Evolutionary conservation across 1,284 basidiomycete genomes (phyloP).

Genomic region (Malassezia dermatis): DNA sequence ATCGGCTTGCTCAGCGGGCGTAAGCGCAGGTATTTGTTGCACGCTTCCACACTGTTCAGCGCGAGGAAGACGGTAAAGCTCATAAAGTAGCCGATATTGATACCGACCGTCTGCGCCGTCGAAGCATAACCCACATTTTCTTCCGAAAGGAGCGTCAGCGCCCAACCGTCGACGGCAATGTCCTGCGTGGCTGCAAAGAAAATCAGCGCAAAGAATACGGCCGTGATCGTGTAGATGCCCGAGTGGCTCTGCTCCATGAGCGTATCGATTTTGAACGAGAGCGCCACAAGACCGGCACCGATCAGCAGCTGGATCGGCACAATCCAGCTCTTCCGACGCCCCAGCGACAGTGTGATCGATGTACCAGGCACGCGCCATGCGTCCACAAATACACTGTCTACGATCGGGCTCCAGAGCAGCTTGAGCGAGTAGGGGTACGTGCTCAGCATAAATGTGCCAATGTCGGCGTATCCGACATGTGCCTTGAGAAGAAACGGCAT

Average conservation of each 20-base stretch:
- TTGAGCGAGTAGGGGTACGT: slow-evolving; percentile 97
- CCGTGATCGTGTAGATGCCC: slow-evolving; percentile 69
- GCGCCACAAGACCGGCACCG: slow-evolving; percentile 74
- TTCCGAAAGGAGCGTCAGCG: slow-evolving; percentile 84
- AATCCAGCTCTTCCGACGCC: slow-evolving; percentile 95
- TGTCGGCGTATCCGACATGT: slow-evolving; percentile 87
- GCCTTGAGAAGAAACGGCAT: slow-evolving; percentile 91
- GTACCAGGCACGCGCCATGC: slow-evolving; percentile 47
- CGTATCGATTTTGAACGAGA: slow-evolving; percentile 68
- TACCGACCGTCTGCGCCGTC: slow-evolving; percentile 92
- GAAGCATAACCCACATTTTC: slow-evolving; percentile 93
- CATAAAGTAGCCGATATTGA: slow-evolving; percentile 90
- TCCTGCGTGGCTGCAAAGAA: slow-evolving; percentile 98
- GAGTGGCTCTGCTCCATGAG: slow-evolving; percentile 68
- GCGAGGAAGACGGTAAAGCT: slow-evolving; percentile 97
- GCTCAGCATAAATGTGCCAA: slow-evolving; percentile 85
- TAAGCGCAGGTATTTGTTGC: slow-evolving; percentile 62
- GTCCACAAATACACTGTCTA: slow-evolving; percentile 77
- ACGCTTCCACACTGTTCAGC: slow-evolving; percentile 85
- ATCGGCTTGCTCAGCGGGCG: slow-evolving; percentile 62
- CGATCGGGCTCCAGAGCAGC: slow-evolving; percentile 92
- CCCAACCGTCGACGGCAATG: slow-evolving; percentile 98
- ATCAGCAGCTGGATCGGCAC: slow-evolving; percentile 90
- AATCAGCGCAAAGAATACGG: slow-evolving; percentile 73
- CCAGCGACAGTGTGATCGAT: slow-evolving; percentile 51